Percentiles rank a stretch among this genome's conserved stretches.
These are phyloP conservation scores for Mallotus nudiflorus DNA, from an alignment of 345 rosid genomes.

Conservation along the genomic window DNA sequence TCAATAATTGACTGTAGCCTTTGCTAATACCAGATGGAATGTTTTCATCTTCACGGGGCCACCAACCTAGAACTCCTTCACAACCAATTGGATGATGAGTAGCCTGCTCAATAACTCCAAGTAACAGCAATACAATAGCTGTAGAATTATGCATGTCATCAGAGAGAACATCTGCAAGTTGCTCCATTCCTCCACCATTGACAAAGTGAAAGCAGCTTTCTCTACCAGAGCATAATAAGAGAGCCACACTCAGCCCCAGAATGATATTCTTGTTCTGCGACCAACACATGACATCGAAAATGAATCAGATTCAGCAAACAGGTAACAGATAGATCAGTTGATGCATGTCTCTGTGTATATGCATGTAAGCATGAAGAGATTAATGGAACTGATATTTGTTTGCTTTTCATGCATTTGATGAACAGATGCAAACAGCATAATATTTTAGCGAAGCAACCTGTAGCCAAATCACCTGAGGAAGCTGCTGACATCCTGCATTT, in stretches of 20 bases:
- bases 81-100: slow-evolving; percentile 89
- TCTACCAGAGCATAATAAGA: slow-evolving; percentile 77
- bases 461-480: slow-evolving; percentile 54
- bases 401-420: not conserved
- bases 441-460: not conserved
- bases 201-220: slow-evolving; percentile 97
- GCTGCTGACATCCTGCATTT: slow-evolving; percentile 44
- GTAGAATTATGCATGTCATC: slow-evolving; percentile 53
- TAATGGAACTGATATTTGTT: not conserved
- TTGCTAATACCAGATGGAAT: slow-evolving; percentile 75
- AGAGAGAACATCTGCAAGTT: slow-evolving; percentile 54
- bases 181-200: slow-evolving; percentile 76
- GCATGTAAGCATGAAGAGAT: not conserved
- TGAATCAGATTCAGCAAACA: slow-evolving; percentile 17
- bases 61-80: slow-evolving; percentile 94
- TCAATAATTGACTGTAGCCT: slow-evolving; percentile 74
- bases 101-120: slow-evolving; percentile 91
- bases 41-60: slow-evolving; percentile 86
- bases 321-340: not conserved
- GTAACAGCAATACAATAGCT: slow-evolving; percentile 51
- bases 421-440: not conserved
- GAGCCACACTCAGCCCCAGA: slow-evolving; percentile 67
- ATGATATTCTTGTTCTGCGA: slow-evolving; percentile 69
- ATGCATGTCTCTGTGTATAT: not conserved
- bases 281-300: slow-evolving; percentile 28